These are phyloP conservation scores for Myrica gale DNA, from an alignment of 306 rosid species.

Conservation along the genomic window DNA sequence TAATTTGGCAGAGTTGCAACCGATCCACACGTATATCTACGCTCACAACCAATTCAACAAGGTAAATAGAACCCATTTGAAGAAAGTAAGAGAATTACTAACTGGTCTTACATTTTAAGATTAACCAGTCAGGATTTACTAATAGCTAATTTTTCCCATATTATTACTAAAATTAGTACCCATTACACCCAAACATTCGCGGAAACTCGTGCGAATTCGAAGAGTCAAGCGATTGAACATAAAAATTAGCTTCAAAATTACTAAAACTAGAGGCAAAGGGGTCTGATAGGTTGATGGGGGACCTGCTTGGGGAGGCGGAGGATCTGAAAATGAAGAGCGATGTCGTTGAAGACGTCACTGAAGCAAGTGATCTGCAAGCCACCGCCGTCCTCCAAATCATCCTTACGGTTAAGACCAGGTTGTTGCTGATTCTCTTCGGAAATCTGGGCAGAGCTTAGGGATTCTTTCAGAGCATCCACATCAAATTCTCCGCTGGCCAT, in stretches of 20 bases:
- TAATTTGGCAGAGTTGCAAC: constrained; percentile 72
- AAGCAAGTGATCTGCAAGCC: constrained; percentile 56
- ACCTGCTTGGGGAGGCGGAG: constrained; percentile 78
- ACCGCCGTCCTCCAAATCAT: constrained; percentile 14
- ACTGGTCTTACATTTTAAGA: constrained; percentile 1
- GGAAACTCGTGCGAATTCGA: too few species aligned
- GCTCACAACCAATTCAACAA: constrained; percentile 15
- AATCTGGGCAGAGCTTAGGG: constrained; percentile 21
- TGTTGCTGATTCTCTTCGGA: constrained; percentile 28
- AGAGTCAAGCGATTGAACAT: too few species aligned
- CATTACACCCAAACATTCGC: too few species aligned
- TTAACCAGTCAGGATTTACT: neutral
- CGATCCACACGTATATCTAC: constrained; percentile 85
- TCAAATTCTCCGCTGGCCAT: constrained; percentile 2
- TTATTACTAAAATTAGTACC: too few species aligned
- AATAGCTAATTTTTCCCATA: too few species aligned
- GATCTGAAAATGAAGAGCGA: constrained; percentile 70
- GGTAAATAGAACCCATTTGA: neutral
- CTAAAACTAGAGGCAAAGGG: neutral
- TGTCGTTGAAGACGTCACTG: constrained; percentile 64
- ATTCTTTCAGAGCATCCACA: constrained; percentile 16
- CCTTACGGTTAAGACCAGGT: neutral
- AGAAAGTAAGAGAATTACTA: neutral
- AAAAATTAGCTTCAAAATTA: neutral
- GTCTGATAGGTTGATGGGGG: neutral